Evolutionary conservation across 1,284 basidiomycete species (phyloP).

Genomic region (Ustilago sp.): DNA sequence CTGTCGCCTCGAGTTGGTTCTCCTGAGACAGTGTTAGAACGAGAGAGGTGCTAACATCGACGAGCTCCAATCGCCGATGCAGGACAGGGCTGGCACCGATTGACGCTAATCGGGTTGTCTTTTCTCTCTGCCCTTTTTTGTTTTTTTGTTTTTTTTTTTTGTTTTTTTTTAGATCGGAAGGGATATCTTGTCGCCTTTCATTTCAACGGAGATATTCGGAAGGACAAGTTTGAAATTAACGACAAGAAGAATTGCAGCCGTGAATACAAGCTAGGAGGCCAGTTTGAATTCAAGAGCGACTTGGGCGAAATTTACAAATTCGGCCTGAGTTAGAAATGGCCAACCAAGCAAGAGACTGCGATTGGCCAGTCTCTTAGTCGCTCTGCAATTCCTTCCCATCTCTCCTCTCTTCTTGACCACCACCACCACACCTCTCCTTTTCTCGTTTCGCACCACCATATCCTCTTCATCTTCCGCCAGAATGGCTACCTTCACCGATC

Average conservation of each 20-base stretch:
- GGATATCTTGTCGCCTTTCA: too few relatives aligned
- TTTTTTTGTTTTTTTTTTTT: too few relatives aligned
- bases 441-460: slow-evolving; percentile 3
- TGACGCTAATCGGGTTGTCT: too few relatives aligned
- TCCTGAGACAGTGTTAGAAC: too few relatives aligned
- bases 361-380: background rate
- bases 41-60: too few relatives aligned
- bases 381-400: background rate
- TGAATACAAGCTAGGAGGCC: slow-evolving; percentile 12
- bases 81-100: too few relatives aligned
- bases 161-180: too few relatives aligned
- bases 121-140: too few relatives aligned
- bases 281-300: background rate
- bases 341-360: background rate
- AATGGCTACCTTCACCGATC: slow-evolving; percentile 55
- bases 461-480: slow-evolving; percentile 11
- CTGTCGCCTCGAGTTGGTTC: too few relatives aligned
- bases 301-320: background rate
- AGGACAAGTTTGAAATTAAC: slow-evolving; percentile 10
- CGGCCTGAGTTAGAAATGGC: background rate
- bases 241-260: slow-evolving; percentile 12
- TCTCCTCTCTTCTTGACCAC: background rate
- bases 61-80: too few relatives aligned
- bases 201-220: slow-evolving; percentile 35
- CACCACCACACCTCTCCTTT: slow-evolving; percentile 14